Conservation (phyloP, 1,284 basidiomycete genomes). For the Irpex sp. region DNA sequence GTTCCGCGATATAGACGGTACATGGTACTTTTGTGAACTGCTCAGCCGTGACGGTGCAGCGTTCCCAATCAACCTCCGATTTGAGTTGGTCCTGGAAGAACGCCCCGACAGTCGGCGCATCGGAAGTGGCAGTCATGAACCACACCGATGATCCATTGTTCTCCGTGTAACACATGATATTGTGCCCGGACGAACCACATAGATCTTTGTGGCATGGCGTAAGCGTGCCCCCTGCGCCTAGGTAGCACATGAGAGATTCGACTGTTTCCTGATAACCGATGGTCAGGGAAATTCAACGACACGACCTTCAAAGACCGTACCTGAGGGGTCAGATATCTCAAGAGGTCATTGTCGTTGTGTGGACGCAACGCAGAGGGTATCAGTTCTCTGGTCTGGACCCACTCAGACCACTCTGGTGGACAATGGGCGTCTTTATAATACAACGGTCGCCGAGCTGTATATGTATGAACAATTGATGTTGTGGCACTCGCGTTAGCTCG, state of each 20-base stretch:
- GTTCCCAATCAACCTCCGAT: conserved; percentile 71
- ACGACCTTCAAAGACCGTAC: conserved; percentile 28
- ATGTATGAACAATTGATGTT: neutral
- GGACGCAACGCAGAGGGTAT: conserved; percentile 52
- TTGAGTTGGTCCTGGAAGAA: conserved; percentile 55
- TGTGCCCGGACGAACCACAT: conserved; percentile 77
- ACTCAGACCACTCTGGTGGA: conserved; percentile 57
- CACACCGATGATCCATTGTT: conserved; percentile 67
- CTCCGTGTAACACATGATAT: conserved; percentile 76
- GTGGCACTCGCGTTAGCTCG: neutral
- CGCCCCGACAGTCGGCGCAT: conserved; percentile 44
- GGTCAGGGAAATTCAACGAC: neutral
- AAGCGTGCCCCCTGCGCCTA: conserved; percentile 70
- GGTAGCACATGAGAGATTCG: conserved; percentile 77
- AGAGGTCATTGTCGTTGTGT: conserved; percentile 47
- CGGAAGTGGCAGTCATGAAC: conserved; percentile 72
- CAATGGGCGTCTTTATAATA: conserved; percentile 76
- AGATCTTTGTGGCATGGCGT: conserved; percentile 79
- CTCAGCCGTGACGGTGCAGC: conserved; percentile 54
- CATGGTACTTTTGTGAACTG: conserved; percentile 66
- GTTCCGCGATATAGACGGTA: conserved; percentile 61
- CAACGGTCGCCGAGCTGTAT: conserved; percentile 50
- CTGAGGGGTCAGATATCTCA: conserved; percentile 45
- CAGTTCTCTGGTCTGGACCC: conserved; percentile 42
- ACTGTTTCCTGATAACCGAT: conserved; percentile 43